Evolutionary conservation across 2,329 filamentous ascomycete genomes (phyloP).

Genomic region (Aschersonia sp.): DNA sequence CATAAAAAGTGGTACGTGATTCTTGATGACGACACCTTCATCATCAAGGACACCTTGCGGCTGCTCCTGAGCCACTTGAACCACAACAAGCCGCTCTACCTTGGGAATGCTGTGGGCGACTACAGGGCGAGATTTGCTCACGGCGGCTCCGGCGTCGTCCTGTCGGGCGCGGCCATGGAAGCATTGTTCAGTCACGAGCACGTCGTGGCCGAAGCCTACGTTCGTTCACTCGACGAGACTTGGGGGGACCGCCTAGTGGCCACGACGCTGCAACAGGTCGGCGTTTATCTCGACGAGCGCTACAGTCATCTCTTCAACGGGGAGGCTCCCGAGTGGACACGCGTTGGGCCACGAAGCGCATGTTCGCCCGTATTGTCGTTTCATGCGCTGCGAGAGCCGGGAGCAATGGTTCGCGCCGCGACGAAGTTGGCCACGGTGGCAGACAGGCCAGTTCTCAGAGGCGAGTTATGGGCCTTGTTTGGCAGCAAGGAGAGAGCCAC

Average conservation of each 20-base stretch:
- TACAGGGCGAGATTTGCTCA: slow-evolving; percentile 41
- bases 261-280: slow-evolving; percentile 35
- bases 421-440: slow-evolving; percentile 20
- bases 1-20: slow-evolving; percentile 45
- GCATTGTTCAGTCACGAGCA: slow-evolving; percentile 27
- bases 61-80: slow-evolving; percentile 35
- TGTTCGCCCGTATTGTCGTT: slow-evolving; percentile 41
- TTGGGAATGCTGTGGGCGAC: slow-evolving; percentile 43
- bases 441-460: slow-evolving; percentile 30
- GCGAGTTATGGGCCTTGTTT: slow-evolving; percentile 34
- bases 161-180: slow-evolving; percentile 36
- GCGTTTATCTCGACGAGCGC: slow-evolving; percentile 39
- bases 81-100: slow-evolving; percentile 28
- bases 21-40: slow-evolving; percentile 42
- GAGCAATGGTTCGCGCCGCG: slow-evolving; percentile 30
- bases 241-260: slow-evolving; percentile 41
- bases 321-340: slow-evolving; percentile 32
- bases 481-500: slow-evolving; percentile 16
- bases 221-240: slow-evolving; percentile 32
- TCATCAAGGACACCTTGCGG: slow-evolving; percentile 32
- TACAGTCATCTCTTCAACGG: slow-evolving; percentile 42
- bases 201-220: slow-evolving; percentile 27
- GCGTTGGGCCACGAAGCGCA: slow-evolving; percentile 32
- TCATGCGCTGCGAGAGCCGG: slow-evolving; percentile 30
- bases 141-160: slow-evolving; percentile 37